Percentiles rank a stretch among this genome's conserved stretches.
phyloP scores from a whole-genome alignment of 1,139 yeast genomes.

The Kurtzmaniella quercitrusa region DNA sequence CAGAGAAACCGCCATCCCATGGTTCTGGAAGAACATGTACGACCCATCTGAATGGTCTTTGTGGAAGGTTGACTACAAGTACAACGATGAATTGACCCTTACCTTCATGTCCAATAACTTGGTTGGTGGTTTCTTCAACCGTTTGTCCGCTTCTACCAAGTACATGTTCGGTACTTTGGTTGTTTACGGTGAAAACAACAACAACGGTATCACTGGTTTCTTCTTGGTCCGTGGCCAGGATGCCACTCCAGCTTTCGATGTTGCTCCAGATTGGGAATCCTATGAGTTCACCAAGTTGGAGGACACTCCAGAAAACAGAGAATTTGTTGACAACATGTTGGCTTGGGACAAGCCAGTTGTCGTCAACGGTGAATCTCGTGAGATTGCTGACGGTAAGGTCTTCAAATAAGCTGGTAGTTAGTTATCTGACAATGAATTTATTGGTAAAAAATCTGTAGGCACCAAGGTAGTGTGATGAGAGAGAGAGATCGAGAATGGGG shows the following conservation, averaged over 20 bases:
- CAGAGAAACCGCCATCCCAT: slow-evolving; percentile 90
- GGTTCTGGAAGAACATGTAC: slow-evolving; percentile 94
- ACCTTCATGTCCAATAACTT: slow-evolving; percentile 98
- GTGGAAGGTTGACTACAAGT: slow-evolving; percentile 95
- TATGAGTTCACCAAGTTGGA: slow-evolving; percentile 44
- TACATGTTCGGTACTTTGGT: slow-evolving; percentile 91
- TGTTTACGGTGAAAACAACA: slow-evolving; percentile 97
- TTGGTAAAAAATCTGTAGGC: no score
- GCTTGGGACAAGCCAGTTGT: slow-evolving; percentile 51
- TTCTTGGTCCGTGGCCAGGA: slow-evolving; percentile 96
- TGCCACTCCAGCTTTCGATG: slow-evolving; percentile 84
- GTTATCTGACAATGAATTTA: not conserved
- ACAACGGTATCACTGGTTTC: slow-evolving; percentile 96
- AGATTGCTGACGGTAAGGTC: slow-evolving; percentile 51
- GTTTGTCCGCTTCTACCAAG: slow-evolving; percentile 88
- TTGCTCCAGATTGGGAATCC: slow-evolving; percentile 98
- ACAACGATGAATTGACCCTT: slow-evolving; percentile 94
- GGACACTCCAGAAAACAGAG: slow-evolving; percentile 32
- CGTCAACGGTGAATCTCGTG: slow-evolving; percentile 40
- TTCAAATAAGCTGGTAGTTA: slow-evolving; percentile 29
- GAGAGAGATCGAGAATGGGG: no score
- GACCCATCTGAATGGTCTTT: slow-evolving; percentile 92
- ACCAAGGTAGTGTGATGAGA: no score
- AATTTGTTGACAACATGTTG: slow-evolving; percentile 45
- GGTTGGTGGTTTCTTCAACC: slow-evolving; percentile 97